Evolutionary conservation across 1,139 yeast genomes (phyloP).

Genomic region (Protomyces inundatus): DNA sequence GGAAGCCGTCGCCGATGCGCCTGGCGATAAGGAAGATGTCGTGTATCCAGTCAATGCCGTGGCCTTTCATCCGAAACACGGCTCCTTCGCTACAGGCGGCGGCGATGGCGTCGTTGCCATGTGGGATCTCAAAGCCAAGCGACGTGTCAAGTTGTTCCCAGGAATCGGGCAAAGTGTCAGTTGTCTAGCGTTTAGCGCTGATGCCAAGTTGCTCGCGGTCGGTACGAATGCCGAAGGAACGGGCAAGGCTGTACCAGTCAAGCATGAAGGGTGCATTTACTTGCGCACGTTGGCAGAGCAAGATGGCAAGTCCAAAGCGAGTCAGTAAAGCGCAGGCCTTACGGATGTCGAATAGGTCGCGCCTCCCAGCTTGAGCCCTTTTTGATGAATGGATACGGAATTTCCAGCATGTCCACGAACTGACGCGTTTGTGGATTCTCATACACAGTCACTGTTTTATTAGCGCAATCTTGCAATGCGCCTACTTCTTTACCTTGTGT

Average conservation of each 20-base stretch:
- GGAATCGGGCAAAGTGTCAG: slow-evolving; percentile 51
- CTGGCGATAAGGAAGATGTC: slow-evolving; percentile 47
- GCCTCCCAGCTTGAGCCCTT: background rate
- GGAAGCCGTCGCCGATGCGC: slow-evolving; percentile 37
- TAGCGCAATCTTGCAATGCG: background rate
- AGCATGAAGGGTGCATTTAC: slow-evolving; percentile 1
- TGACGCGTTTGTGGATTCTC: slow-evolving; percentile 30
- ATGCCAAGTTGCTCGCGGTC: slow-evolving; percentile 47
- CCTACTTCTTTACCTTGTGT: background rate
- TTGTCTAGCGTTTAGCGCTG: slow-evolving; percentile 44
- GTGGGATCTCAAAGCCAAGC: slow-evolving; percentile 68
- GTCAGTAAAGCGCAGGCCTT: background rate
- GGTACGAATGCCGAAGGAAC: slow-evolving; percentile 37
- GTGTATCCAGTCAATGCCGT: slow-evolving; percentile 76
- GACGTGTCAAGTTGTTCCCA: slow-evolving; percentile 56
- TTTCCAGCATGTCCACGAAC: slow-evolving; percentile 30
- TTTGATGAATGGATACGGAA: background rate
- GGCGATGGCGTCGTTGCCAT: slow-evolving; percentile 69
- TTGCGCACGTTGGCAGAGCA: slow-evolving; percentile 11
- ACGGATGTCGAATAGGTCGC: background rate
- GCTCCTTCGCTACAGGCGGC: slow-evolving; percentile 67
- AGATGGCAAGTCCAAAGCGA: slow-evolving; percentile 16
- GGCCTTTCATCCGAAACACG: slow-evolving; percentile 48
- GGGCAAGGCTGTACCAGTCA: background rate
- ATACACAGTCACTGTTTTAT: slow-evolving; percentile 17